Percentiles rank a stretch among this genome's conserved stretches.
Conservation (phyloP, 2,329 filamentous ascomycete species). For the Phoma sp. region DNA sequence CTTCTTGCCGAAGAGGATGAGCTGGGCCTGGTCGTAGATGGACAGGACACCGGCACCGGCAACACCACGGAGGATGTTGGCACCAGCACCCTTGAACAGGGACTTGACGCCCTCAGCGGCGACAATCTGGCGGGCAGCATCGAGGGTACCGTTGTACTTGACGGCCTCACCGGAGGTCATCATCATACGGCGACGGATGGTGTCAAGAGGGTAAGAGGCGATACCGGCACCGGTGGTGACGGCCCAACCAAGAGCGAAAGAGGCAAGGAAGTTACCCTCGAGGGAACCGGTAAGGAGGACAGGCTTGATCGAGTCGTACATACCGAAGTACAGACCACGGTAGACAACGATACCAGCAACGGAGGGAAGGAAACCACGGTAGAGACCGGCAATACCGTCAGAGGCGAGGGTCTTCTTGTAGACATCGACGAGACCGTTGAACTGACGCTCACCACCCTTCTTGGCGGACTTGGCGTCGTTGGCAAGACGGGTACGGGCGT, state of each 20-base stretch:
- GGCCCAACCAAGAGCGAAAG: constrained; percentile 96
- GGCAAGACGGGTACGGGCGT: constrained; percentile 99
- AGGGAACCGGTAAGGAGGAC: constrained; percentile 90
- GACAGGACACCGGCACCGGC: constrained; percentile 99
- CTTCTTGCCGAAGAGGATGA: constrained; percentile 99
- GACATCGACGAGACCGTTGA: constrained; percentile 99
- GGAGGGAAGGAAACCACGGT: constrained; percentile 99
- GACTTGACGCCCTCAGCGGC: constrained; percentile 98
- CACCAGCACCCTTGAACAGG: constrained; percentile 99
- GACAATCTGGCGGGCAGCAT: constrained; percentile 91
- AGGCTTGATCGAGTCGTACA: constrained; percentile 99
- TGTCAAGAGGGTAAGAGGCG: constrained; percentile 99
- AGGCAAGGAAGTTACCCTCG: constrained; percentile 99
- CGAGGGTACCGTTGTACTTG: constrained; percentile 98
- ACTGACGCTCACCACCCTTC: constrained; percentile 96
- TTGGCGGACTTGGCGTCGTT: constrained; percentile 99
- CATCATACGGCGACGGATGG: constrained; percentile 99
- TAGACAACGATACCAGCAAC: constrained; percentile 99
- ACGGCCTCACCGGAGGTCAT: constrained; percentile 97
- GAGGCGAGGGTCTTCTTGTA: constrained; percentile 99
- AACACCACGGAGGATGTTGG: constrained; percentile 99
- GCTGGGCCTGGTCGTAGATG: constrained; percentile 99
- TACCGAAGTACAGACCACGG: constrained; percentile 99
- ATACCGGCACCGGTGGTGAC: constrained; percentile 99
- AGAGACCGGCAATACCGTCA: constrained; percentile 99